A percentile compares a stretch with the other conserved stretches of the same genome.
phyloP scores from a whole-genome alignment of 306 rosid genomes.

The Betula pendula region DNA sequence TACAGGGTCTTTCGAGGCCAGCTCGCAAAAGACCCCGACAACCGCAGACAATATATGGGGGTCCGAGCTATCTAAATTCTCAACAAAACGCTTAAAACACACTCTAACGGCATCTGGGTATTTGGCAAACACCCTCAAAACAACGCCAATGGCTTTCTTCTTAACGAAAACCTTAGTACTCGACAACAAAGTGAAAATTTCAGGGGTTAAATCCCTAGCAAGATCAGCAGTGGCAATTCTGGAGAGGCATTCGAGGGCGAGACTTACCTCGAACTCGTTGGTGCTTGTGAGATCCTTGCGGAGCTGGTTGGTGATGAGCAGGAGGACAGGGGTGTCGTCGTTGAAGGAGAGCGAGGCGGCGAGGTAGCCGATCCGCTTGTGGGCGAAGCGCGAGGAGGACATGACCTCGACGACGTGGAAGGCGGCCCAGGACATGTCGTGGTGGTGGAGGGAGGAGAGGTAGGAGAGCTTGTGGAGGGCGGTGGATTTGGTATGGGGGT shows the following conservation, averaged over 20 bases:
- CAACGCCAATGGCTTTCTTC: constrained; percentile 72
- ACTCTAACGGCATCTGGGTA: constrained; percentile 85
- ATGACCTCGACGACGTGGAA: constrained; percentile 93
- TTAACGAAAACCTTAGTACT: constrained; percentile 56
- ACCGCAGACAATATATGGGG: constrained; percentile 58
- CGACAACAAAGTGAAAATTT: constrained; percentile 62
- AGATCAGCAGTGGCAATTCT: constrained; percentile 74
- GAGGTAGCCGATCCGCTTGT: constrained; percentile 78
- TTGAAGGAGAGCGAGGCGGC: constrained; percentile 76
- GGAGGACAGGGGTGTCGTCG: constrained; percentile 69
- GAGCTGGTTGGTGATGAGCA: constrained; percentile 91
- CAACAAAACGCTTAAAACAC: constrained; percentile 87
- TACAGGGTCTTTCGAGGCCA: constrained; percentile 59
- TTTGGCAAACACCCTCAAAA: constrained; percentile 71
- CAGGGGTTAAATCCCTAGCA: constrained; percentile 82
- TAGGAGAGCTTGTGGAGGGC: constrained; percentile 82
- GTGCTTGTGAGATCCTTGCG: constrained; percentile 74
- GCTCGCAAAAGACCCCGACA: constrained; percentile 87
- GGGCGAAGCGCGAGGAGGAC: constrained; percentile 71
- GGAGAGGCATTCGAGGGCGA: constrained; percentile 74
- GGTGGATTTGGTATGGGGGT: constrained; percentile 63
- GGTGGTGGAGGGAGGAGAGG: constrained; percentile 61
- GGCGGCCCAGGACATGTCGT: constrained; percentile 88
- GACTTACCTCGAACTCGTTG: constrained; percentile 64
- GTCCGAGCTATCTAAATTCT: constrained; percentile 73